Base-by-base conservation (phyloP, 1,284 basidiomycete genomes). In the Mycena sp. region DNA sequence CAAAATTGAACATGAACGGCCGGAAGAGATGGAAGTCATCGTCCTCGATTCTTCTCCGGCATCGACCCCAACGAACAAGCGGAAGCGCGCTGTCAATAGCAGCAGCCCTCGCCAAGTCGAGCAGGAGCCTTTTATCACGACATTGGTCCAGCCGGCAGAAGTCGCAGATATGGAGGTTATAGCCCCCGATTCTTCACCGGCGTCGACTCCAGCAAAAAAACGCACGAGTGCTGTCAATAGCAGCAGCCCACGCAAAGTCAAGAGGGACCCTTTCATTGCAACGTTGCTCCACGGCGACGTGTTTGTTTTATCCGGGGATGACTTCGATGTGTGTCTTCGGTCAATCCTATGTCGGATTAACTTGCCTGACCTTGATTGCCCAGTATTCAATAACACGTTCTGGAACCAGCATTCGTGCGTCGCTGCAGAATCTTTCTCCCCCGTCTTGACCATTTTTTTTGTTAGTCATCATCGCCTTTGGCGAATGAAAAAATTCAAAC, bases 351-450 rank as follows among this genome's bases (percentile, higher is more conserved):
- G 11, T 26, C 19, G 38, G 7, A n/a, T 14, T 21, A 17, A 19
- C 6, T 17, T 14, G 17, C 2, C 32, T 49, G 29, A 46, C 26
- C 37, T 25, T 30, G 12, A 46, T 26, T 25, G 40, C 19, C 10
- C 26, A 67, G 56, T 70, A 68, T 59, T 60, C 64, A 14, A 65
- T 70, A 41, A 52, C 63, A 32, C 67, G 69, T 21, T 63, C 63
- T 6, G 69, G 69, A 2, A 67, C 63, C 23, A 67, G 64, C 45
- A 66, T 70, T 26, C 60, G 69, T 70, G 45, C 60, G 69, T 64
- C 21, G 17, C n/a, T 48, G n/a, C n/a, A n/a, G n/a, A n/a, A n/a
- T n/a, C n/a, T n/a, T n/a, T n/a, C n/a, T n/a, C n/a, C n/a, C n/a
- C n/a, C n/a, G n/a, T n/a, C n/a, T n/a, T n/a, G n/a, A n/a, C n/a